Conservation (phyloP, 768 basidiomycete genomes). For the Suillus weaverae region DNA sequence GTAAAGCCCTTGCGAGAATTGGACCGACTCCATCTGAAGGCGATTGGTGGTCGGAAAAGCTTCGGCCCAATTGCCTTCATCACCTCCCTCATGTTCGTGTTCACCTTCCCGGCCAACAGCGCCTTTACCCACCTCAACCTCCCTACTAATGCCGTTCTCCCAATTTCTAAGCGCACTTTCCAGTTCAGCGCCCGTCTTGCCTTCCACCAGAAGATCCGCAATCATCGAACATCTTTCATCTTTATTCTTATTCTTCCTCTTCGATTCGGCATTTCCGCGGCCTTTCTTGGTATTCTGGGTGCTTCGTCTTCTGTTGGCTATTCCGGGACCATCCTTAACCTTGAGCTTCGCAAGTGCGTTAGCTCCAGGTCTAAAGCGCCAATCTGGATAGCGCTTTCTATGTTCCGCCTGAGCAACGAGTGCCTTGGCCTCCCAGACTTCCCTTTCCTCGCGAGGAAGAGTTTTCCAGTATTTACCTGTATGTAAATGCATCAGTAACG, state of each 20-base stretch:
- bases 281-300: constrained; percentile 29
- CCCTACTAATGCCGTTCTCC: constrained; percentile 21
- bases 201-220: constrained; percentile 62
- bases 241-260: constrained; percentile 29
- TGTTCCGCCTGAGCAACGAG: constrained; percentile 72
- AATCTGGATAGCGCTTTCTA: constrained; percentile 72
- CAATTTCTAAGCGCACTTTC: constrained; percentile 61
- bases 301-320: constrained; percentile 27
- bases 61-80: constrained; percentile 21
- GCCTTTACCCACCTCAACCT: constrained; percentile 7
- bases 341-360: constrained; percentile 41
- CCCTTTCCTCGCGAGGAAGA: constrained; percentile 63
- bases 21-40: constrained; percentile 10
- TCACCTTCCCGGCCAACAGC: constrained; percentile 9
- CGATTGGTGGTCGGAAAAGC: constrained; percentile 15
- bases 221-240: constrained; percentile 67
- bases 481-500: neutral
- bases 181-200: constrained; percentile 63
- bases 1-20: neutral
- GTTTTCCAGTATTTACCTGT: constrained; percentile 75
- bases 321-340: constrained; percentile 42
- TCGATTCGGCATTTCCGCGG: constrained; percentile 31
- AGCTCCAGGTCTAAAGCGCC: constrained; percentile 75
- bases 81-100: constrained; percentile 19
- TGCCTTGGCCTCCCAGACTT: constrained; percentile 77